Conservation (phyloP, 495 filamentous ascomycete species). For the Mytilinidion resinicola region DNA sequence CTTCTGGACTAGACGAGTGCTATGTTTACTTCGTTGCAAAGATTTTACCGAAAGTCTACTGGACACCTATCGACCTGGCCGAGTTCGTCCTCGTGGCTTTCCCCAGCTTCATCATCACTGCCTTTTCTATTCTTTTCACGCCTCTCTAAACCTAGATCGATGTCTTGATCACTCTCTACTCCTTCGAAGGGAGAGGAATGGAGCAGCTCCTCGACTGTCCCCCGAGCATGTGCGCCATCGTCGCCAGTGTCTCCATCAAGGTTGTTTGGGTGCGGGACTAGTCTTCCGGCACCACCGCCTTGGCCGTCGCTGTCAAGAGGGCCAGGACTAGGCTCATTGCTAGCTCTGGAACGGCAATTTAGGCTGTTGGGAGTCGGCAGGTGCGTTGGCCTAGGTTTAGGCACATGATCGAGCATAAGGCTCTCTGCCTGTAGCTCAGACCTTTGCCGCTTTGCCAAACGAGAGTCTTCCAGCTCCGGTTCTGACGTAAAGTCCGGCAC, state of each 20-base stretch:
- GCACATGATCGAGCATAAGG: constrained; percentile 10
- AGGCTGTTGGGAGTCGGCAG: constrained; percentile 2
- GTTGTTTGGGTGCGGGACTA: constrained; percentile 8
- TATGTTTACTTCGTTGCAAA: constrained; percentile 7
- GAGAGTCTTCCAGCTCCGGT: constrained; percentile 11
- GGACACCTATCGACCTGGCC: constrained; percentile 3
- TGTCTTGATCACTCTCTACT: background rate
- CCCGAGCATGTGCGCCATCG: constrained; percentile 1
- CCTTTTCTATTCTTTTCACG: background rate
- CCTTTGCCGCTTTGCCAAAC: too few relatives aligned
- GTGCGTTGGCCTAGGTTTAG: constrained; percentile 2
- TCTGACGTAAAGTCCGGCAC: constrained; percentile 7
- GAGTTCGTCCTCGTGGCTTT: constrained; percentile 5
- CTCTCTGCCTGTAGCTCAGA: too few relatives aligned
- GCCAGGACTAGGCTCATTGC: constrained; percentile 5
- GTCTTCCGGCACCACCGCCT: background rate
- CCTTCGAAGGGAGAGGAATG: constrained; percentile 1
- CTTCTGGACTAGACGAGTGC: constrained; percentile 3
- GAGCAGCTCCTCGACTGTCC: constrained; percentile 1
- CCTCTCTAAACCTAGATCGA: too few relatives aligned
- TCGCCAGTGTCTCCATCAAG: constrained; percentile 6
- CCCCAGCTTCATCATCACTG: constrained; percentile 1
- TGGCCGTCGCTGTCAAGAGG: constrained; percentile 7
- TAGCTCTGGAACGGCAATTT: constrained; percentile 7
- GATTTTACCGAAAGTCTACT: background rate